phyloP scores from a whole-genome alignment of 495 filamentous ascomycete genomes.

The Lophium mytilinum region DNA sequence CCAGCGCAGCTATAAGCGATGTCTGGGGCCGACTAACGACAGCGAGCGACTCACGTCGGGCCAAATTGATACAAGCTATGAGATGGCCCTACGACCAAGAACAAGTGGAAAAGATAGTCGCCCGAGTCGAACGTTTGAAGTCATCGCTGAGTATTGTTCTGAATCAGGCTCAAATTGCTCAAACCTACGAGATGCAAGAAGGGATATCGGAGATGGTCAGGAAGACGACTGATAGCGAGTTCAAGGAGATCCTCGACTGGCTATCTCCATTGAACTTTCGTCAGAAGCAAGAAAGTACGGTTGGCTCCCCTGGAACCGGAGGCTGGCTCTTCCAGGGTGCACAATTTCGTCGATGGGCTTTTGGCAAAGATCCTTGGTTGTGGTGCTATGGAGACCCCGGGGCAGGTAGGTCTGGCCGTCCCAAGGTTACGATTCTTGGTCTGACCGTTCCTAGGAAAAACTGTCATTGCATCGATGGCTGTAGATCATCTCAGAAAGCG shows the following conservation, averaged over 20 bases:
- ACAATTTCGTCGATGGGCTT: conserved; percentile 5
- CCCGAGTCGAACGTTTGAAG: conserved; percentile 9
- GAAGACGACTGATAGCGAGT: not conserved
- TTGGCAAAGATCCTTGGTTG: conserved; percentile 7
- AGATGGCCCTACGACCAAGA: conserved; percentile 10
- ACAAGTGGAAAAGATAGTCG: conserved; percentile 6
- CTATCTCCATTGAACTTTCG: conserved; percentile 13
- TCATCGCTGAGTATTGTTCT: conserved; percentile 6
- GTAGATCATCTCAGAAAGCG: conserved; percentile 7
- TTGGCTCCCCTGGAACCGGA: conserved; percentile 8
- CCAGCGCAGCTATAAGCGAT: conserved; percentile 1
- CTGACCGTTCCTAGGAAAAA: not conserved
- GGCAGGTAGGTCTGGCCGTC: not conserved
- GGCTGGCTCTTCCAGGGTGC: conserved; percentile 9
- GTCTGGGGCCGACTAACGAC: conserved; percentile 9
- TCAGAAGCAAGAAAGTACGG: conserved; percentile 13
- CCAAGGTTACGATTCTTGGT: too few species aligned
- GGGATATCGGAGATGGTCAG: not conserved
- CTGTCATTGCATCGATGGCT: conserved; percentile 6
- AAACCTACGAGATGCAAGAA: conserved; percentile 11
- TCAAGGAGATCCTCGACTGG: conserved; percentile 17
- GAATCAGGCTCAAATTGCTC: conserved; percentile 6
- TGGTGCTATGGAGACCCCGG: conserved; percentile 18
- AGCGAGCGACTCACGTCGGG: not conserved
- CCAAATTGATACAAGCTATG: conserved; percentile 6